These are phyloP conservation scores for Parafenestella ontariensis DNA, from an alignment of 2,329 filamentous ascomycete species.

Conservation along the genomic window DNA sequence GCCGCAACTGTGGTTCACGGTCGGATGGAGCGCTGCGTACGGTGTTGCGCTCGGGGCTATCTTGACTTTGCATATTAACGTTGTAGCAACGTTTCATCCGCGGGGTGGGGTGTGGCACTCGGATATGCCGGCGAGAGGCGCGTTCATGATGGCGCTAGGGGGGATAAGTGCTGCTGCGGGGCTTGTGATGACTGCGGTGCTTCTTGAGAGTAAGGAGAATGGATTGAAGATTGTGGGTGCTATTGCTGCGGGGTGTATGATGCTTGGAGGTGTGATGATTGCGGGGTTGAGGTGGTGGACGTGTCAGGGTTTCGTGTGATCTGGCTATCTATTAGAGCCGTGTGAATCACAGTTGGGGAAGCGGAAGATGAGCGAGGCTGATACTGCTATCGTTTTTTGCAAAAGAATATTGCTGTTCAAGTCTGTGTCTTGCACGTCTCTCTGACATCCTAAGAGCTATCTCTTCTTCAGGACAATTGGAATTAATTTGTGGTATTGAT, in stretches of 20 bases:
- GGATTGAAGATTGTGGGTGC: conserved; percentile 7
- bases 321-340: background rate
- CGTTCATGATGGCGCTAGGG: conserved; percentile 5
- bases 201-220: conserved; percentile 8
- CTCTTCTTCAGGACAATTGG: too few species aligned
- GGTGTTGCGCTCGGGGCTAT: conserved; percentile 14
- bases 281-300: conserved; percentile 6
- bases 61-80: conserved; percentile 5
- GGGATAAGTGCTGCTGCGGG: conserved; percentile 13
- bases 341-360: too few species aligned
- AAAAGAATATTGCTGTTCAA: too few species aligned
- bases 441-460: too few species aligned
- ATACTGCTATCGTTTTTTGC: too few species aligned
- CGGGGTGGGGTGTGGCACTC: background rate
- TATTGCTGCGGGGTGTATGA: conserved; percentile 7
- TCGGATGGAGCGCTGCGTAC: conserved; percentile 4
- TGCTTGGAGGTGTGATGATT: conserved; percentile 3
- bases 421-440: too few species aligned
- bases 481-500: too few species aligned
- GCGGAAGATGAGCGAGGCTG: too few species aligned
- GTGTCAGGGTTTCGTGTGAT: background rate
- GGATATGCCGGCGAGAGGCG: conserved; percentile 6
- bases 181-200: conserved; percentile 7
- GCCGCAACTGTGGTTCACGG: background rate
- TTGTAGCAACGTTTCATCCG: background rate